Percentiles rank a stretch among this genome's conserved stretches.
These are phyloP conservation scores for Phaeoacremonium minimum DNA, from an alignment of 2,329 filamentous ascomycete species.

Conservation along the genomic window DNA sequence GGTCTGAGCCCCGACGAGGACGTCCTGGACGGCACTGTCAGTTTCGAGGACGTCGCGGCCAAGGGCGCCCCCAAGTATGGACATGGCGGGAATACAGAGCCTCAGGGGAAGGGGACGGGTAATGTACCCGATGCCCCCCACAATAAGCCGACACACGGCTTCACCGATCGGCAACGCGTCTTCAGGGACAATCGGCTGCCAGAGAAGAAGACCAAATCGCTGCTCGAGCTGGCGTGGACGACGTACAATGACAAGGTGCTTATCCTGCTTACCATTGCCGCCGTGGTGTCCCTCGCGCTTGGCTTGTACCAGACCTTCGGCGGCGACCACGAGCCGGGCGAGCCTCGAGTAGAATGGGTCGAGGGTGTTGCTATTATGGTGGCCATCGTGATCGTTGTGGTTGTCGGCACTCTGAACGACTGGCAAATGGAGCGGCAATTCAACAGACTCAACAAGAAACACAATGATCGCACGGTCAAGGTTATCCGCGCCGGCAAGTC, in stretches of 20 bases:
- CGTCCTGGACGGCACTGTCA: constrained; percentile 56
- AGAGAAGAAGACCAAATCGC: constrained; percentile 56
- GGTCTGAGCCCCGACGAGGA: constrained; percentile 71
- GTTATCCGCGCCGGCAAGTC: constrained; percentile 64
- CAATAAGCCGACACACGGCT: constrained; percentile 11
- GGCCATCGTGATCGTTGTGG: constrained; percentile 60
- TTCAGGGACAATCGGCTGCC: constrained; percentile 59
- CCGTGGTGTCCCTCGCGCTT: constrained; percentile 60
- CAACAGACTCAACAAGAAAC: constrained; percentile 56
- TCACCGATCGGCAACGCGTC: constrained; percentile 50
- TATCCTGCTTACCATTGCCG: constrained; percentile 61
- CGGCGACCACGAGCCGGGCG: constrained; percentile 32
- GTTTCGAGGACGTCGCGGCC: constrained; percentile 59
- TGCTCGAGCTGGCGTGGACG: constrained; percentile 60
- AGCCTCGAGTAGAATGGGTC: constrained; percentile 55
- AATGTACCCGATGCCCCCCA: too few relatives aligned
- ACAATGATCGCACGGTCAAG: constrained; percentile 62
- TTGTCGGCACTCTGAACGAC: constrained; percentile 61
- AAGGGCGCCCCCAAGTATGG: constrained; percentile 29
- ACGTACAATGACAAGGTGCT: constrained; percentile 67
- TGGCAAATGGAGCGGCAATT: constrained; percentile 67
- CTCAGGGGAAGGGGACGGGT: neutral
- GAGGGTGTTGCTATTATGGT: constrained; percentile 65
- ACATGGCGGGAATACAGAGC: constrained; percentile 22
- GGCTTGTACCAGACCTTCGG: constrained; percentile 65